These are phyloP conservation scores for Metarhizium robertsii DNA, from an alignment of 2,329 filamentous ascomycete genomes.

Conservation along the genomic window DNA sequence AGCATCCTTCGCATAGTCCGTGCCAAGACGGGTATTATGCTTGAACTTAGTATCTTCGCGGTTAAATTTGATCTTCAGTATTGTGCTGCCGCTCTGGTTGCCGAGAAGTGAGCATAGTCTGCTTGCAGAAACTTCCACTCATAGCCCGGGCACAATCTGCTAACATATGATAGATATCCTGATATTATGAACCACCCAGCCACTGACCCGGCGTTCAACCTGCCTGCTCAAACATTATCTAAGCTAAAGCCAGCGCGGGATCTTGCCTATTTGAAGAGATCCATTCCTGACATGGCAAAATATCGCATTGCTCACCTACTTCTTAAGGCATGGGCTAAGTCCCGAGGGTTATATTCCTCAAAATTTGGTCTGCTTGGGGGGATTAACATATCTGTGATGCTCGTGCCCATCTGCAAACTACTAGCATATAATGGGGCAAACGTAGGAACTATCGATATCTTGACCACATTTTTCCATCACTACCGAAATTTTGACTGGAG, in stretches of 20 bases:
- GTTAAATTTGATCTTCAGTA: constrained; percentile 59
- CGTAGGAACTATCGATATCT: constrained; percentile 39
- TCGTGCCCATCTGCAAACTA: constrained; percentile 49
- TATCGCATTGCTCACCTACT: constrained; percentile 51
- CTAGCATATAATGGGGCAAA: constrained; percentile 26
- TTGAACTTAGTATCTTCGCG: constrained; percentile 50
- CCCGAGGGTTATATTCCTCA: constrained; percentile 53
- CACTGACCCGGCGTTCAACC: constrained; percentile 42
- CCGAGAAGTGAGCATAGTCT: constrained; percentile 30
- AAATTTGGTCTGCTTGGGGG: constrained; percentile 58
- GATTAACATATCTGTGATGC: constrained; percentile 53
- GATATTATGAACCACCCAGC: constrained; percentile 35
- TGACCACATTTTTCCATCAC: constrained; percentile 26
- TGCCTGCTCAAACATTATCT: constrained; percentile 44
- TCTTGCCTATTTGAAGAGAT: constrained; percentile 39
- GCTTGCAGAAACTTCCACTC: not conserved
- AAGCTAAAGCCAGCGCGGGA: constrained; percentile 59
- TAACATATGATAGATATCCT: constrained; percentile 29
- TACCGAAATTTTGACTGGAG: too few relatives aligned
- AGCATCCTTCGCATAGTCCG: constrained; percentile 47
- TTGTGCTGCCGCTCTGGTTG: constrained; percentile 46
- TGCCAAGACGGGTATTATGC: constrained; percentile 51
- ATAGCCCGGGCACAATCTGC: not conserved
- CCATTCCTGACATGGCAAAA: constrained; percentile 44
- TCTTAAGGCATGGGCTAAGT: constrained; percentile 53